Conservation (phyloP, 768 basidiomycete species). For the Cantharellus anzutake region DNA sequence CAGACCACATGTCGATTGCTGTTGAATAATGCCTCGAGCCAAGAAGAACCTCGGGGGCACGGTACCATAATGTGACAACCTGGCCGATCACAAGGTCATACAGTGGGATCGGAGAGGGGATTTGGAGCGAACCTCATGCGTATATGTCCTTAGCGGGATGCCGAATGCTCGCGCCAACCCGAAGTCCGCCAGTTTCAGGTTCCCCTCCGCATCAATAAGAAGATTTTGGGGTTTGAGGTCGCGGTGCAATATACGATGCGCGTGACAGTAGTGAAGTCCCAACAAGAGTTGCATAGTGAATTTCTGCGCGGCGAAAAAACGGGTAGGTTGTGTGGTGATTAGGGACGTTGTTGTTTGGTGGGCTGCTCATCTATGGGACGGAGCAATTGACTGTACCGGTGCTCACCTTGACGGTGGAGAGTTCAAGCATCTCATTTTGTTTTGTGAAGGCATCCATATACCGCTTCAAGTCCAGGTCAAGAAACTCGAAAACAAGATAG, state of each 20-base stretch:
- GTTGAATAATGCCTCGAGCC: conserved; percentile 94
- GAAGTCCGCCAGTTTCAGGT: conserved; percentile 92
- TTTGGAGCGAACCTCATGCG: conserved; percentile 59
- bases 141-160: conserved; percentile 97
- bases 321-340: conserved; percentile 8
- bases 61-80: conserved; percentile 99
- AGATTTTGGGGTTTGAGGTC: conserved; percentile 95
- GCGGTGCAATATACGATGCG: conserved; percentile 89
- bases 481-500: conserved; percentile 94
- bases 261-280: conserved; percentile 86
- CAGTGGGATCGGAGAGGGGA: background rate
- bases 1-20: conserved; percentile 99
- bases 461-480: conserved; percentile 90
- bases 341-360: background rate
- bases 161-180: conserved; percentile 94
- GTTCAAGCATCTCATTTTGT: background rate
- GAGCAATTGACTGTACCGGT: background rate
- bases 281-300: conserved; percentile 86
- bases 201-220: conserved; percentile 73
- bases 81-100: conserved; percentile 15
- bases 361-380: background rate
- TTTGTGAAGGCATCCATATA: conserved; percentile 70
- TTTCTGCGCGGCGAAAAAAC: conserved; percentile 36
- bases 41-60: conserved; percentile 90
- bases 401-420: conserved; percentile 46